Base-by-base conservation (phyloP, 805 yeast genomes). In the Pichia exigua region DNA sequence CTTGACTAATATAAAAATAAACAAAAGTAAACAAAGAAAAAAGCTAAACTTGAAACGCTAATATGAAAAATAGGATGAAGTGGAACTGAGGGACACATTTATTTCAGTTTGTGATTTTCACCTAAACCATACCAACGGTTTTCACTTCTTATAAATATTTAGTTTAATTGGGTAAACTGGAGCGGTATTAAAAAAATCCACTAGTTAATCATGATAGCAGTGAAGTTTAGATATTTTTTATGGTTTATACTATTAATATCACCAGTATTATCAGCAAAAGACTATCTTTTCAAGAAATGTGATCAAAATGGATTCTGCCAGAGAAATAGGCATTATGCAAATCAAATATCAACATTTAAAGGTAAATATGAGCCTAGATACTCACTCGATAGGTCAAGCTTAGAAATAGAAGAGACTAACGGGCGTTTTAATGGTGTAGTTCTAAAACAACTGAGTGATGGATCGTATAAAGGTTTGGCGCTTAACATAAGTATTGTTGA, bases 271-370 rank as follows among this genome's bases (percentile, higher is more conserved):
- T 78, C 76, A 1, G 89, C 82, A 40, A 83, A 84, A 59, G 80
- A 77, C 3, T 80, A 82, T 56, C 47, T 88, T 50, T 85, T 89
- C 73, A 87, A 88, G 63, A 79, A 74, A 15, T 91, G 98, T 66
- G 79, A 73, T 7, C 83, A 85, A 60, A 78, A 89, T 18, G 95
- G 96, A 8, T 90, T 91, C 63, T 91, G 98, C 24, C 35, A 75
- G 47, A 76, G 98, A 65, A 87, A 91, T 61, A 72, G 92, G 50
- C 81, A 79, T 52, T 88, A 77, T 62, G 87, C 88, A 1, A 54
- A 62, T 2, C 63, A 72, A 45, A 71, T 78, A 7, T 51, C 56
- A 7, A 57, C 57, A 9, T 51, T 47, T 12, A 61, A 57, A 0
- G 52, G 46, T 0, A 47, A 62, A 1, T 68, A 65, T 43, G 65